Evolutionary conservation across 1,284 basidiomycete species (phyloP).

Genomic region (Singerocomus inundabilis): DNA sequence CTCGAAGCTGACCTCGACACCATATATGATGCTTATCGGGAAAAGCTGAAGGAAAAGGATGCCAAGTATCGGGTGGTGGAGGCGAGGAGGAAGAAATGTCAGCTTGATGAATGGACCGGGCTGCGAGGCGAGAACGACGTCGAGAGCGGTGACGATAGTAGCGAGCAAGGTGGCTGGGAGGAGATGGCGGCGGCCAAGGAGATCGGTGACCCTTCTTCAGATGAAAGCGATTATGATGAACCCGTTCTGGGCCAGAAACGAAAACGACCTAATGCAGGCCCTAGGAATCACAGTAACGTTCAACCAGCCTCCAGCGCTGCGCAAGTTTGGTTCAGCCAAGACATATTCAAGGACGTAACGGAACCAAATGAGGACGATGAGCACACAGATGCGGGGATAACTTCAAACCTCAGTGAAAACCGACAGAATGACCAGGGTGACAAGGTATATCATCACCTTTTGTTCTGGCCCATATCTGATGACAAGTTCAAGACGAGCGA

Average conservation of each 20-base stretch:
- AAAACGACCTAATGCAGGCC: slow-evolving; percentile 36
- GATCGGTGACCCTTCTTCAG: slow-evolving; percentile 56
- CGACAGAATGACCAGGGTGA: slow-evolving; percentile 36
- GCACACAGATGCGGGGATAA: slow-evolving; percentile 37
- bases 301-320: slow-evolving; percentile 48
- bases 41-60: slow-evolving; percentile 81
- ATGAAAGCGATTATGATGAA: slow-evolving; percentile 51
- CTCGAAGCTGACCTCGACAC: slow-evolving; percentile 88
- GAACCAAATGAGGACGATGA: slow-evolving; percentile 43
- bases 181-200: slow-evolving; percentile 64
- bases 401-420: slow-evolving; percentile 2
- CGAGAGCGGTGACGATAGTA: slow-evolving; percentile 44
- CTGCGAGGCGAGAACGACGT: slow-evolving; percentile 55
- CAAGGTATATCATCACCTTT: slow-evolving; percentile 30
- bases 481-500: slow-evolving; percentile 22
- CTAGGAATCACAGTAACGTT: slow-evolving; percentile 43
- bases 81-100: slow-evolving; percentile 72
- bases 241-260: slow-evolving; percentile 43
- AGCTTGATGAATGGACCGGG: slow-evolving; percentile 77
- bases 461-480: slow-evolving; percentile 13
- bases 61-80: slow-evolving; percentile 90
- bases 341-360: slow-evolving; percentile 72
- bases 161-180: slow-evolving; percentile 76
- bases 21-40: slow-evolving; percentile 87
- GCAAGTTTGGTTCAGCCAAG: slow-evolving; percentile 93